Percentiles rank a stretch among this genome's conserved stretches.
Conservation (phyloP, 345 rosid species). For the Geranium brycei region DNA sequence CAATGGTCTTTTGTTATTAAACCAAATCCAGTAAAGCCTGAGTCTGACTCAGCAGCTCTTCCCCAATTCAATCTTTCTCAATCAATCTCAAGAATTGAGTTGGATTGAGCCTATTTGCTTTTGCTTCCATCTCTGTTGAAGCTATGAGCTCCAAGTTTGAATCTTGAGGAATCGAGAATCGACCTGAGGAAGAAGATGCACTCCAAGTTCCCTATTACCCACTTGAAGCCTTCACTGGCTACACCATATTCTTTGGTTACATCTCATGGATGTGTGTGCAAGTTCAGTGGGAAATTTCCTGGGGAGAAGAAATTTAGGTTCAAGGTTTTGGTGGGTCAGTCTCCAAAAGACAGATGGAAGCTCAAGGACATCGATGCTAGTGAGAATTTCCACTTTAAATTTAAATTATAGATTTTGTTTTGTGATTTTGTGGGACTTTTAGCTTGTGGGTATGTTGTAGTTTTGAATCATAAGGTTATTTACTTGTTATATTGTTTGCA, state of each 20-base stretch:
- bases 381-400: conserved; percentile 13
- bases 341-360: conserved; percentile 57
- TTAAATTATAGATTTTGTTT: not conserved
- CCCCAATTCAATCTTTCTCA: not conserved
- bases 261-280: conserved; percentile 10
- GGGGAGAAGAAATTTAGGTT: not conserved
- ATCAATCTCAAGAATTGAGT: not conserved
- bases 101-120: not conserved
- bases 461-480: not conserved
- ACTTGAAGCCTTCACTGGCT: conserved; percentile 12
- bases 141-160: not conserved
- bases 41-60: not conserved
- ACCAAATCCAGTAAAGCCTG: not conserved
- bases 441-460: not conserved
- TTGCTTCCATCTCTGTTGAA: too few species aligned
- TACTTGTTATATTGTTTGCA: not conserved
- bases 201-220: conserved; percentile 13
- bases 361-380: conserved; percentile 48
- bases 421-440: not conserved
- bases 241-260: conserved; percentile 12
- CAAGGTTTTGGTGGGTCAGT: conserved; percentile 34
- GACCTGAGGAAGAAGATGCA: conserved; percentile 7
- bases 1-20: not conserved
- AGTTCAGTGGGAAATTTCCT: conserved; percentile 14
- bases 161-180: not conserved